Evolutionary conservation across 2,329 filamentous ascomycete species (phyloP).

Genomic region (Penicillium decumbens): DNA sequence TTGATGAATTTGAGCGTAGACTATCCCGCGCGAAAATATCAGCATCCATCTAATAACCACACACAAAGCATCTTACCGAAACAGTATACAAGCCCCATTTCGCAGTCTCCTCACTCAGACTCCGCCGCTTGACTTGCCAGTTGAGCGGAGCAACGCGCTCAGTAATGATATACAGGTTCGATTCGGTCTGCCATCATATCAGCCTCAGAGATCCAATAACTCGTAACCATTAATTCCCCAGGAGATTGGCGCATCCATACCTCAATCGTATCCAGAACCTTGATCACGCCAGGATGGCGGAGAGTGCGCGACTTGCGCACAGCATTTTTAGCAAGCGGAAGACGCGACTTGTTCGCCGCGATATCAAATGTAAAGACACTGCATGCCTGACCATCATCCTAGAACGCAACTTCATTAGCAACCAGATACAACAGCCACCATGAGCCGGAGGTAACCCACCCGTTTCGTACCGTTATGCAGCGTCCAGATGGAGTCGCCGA

Average conservation of each 20-base stretch:
- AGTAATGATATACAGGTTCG: constrained; percentile 93
- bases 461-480: constrained; percentile 89
- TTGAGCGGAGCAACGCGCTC: constrained; percentile 80
- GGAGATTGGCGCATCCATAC: constrained; percentile 45
- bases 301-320: constrained; percentile 89
- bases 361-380: constrained; percentile 97
- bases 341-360: constrained; percentile 68
- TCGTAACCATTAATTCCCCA: not conserved
- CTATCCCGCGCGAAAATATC: constrained; percentile 39
- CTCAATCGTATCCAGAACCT: constrained; percentile 90
- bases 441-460: constrained; percentile 46
- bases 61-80: constrained; percentile 53
- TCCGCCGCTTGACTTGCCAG: constrained; percentile 87
- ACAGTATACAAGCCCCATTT: constrained; percentile 93
- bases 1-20: constrained; percentile 96
- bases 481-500: constrained; percentile 94
- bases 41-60: not conserved
- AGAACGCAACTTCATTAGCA: constrained; percentile 12
- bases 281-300: constrained; percentile 89
- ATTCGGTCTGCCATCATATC: constrained; percentile 65
- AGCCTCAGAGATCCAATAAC: constrained; percentile 1
- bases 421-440: not conserved
- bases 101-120: constrained; percentile 80
- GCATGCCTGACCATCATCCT: constrained; percentile 93
- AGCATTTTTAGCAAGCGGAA: constrained; percentile 88